These are phyloP conservation scores for Pezicula radicicola DNA, from an alignment of 2,329 filamentous ascomycete species.

Conservation along the genomic window DNA sequence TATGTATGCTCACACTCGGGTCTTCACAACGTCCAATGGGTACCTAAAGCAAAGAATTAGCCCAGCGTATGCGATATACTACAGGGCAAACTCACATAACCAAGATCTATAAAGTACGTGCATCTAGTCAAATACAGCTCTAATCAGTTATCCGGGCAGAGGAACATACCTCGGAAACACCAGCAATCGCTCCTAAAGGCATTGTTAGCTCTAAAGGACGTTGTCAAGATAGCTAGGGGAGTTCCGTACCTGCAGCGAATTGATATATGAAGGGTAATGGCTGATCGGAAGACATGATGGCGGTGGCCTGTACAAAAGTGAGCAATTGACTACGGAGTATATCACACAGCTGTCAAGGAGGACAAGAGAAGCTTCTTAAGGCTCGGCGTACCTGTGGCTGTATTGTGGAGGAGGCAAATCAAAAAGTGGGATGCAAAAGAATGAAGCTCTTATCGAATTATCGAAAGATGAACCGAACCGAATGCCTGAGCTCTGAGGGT, in stretches of 20 bases:
- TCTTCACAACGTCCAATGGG: constrained; percentile 97
- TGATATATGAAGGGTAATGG: constrained; percentile 92
- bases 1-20: constrained; percentile 72
- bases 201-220: constrained; percentile 24
- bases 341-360: neutral
- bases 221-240: constrained; percentile 13
- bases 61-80: constrained; percentile 6
- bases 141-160: constrained; percentile 1
- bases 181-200: constrained; percentile 77
- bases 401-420: too few species aligned
- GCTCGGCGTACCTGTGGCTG: neutral
- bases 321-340: neutral
- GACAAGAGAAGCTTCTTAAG: neutral
- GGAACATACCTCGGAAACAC: constrained; percentile 85
- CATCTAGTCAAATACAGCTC: constrained; percentile 13
- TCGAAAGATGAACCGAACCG: too few species aligned
- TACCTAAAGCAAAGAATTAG: constrained; percentile 62
- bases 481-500: too few species aligned
- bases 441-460: too few species aligned
- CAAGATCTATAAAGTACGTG: constrained; percentile 61
- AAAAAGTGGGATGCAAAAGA: too few species aligned
- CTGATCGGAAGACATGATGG: constrained; percentile 64
- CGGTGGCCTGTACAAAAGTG: constrained; percentile 8
- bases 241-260: constrained; percentile 77
- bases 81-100: constrained; percentile 63